Conservation (phyloP, 768 basidiomycete species). For the Candolleomyces eurysporus region DNA sequence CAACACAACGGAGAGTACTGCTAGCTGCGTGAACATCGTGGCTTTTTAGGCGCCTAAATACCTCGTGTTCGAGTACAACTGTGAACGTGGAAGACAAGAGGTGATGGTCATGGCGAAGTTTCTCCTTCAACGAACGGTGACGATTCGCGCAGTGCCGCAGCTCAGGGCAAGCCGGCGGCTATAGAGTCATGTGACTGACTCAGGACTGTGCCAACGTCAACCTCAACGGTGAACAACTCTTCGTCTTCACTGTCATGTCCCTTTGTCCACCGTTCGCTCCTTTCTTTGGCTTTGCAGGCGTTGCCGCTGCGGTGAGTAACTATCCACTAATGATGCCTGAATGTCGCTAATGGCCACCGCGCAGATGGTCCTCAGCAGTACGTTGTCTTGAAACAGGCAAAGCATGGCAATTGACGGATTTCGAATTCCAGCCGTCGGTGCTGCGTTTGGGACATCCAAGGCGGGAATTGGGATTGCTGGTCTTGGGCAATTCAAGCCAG, state of each 20-base stretch:
- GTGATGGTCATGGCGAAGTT: background rate
- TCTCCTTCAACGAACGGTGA: conserved; percentile 2
- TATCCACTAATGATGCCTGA: background rate
- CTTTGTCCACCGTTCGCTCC: conserved; percentile 91
- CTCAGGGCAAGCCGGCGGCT: background rate
- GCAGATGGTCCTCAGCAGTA: conserved; percentile 96
- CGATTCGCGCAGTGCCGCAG: background rate
- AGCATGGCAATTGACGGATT: conserved; percentile 6
- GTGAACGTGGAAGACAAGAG: background rate
- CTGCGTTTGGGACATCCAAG: conserved; percentile 95
- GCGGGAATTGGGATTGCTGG: conserved; percentile 97
- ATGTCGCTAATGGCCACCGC: background rate
- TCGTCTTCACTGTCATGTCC: conserved; percentile 40
- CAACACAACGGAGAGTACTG: conserved; percentile 59
- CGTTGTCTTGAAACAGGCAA: conserved; percentile 29
- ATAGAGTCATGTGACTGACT: conserved; percentile 2
- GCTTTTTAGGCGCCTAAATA: background rate
- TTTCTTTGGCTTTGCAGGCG: conserved; percentile 98
- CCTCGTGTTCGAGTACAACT: background rate
- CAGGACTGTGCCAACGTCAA: background rate
- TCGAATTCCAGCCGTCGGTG: conserved; percentile 70
- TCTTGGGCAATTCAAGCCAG: conserved; percentile 89
- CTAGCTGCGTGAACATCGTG: conserved; percentile 38
- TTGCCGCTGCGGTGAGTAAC: conserved; percentile 80
- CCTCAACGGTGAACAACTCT: background rate